phyloP scores from a whole-genome alignment of 192 early-diverging fungal genomes.

The Coemansia sp. region DNA sequence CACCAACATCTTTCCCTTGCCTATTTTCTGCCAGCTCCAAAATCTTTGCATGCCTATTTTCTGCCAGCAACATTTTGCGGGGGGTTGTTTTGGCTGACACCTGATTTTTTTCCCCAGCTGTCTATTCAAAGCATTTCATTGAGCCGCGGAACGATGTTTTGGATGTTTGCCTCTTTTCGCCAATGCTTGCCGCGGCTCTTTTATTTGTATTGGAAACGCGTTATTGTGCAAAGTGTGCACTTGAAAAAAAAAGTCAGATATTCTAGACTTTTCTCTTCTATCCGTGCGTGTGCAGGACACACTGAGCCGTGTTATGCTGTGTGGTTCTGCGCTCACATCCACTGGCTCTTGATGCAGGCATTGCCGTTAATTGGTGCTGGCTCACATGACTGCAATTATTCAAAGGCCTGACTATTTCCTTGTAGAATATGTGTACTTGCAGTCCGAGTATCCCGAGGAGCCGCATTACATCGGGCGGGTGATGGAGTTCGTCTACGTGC shows the following conservation, averaged over 20 bases:
- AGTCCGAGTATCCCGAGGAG: constrained; percentile 69
- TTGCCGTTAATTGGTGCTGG: background rate
- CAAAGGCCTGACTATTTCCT: background rate
- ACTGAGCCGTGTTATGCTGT: background rate
- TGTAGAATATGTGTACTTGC: constrained; percentile 77
- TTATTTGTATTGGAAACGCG: too few species aligned
- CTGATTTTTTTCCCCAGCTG: background rate
- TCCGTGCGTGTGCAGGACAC: background rate
- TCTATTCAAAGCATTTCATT: background rate
- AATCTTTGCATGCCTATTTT: background rate
- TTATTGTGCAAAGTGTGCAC: too few species aligned
- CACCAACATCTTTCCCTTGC: constrained; percentile 3
- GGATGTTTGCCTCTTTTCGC: background rate
- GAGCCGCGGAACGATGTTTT: background rate
- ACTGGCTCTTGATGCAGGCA: background rate
- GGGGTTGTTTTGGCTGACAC: background rate
- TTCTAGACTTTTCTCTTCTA: background rate
- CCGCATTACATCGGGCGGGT: constrained; percentile 77
- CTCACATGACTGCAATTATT: background rate
- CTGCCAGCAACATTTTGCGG: background rate
- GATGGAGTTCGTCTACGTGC: constrained; percentile 66
- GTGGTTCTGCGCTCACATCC: background rate
- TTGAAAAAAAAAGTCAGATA: too few species aligned
- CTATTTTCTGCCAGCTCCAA: background rate
- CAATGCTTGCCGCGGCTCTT: background rate